Evolutionary conservation across 2,329 filamentous ascomycete genomes (phyloP), one percentile per base, ranked within the genome.

Genomic region (Cryphonectria naterciae): DNA sequence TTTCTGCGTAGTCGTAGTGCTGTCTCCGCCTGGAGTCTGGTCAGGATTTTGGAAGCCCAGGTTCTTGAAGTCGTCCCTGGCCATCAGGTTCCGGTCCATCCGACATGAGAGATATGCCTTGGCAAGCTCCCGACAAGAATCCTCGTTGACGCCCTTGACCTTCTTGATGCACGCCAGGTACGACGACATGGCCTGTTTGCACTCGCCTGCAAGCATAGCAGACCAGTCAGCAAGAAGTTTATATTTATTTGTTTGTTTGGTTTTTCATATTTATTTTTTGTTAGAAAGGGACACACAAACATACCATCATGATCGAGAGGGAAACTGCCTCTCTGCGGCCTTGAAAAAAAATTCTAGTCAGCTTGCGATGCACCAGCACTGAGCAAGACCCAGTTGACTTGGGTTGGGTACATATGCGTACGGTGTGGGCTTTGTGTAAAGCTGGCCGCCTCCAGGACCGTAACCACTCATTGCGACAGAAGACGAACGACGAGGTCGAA

Each of bases 21-120:
- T 17, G n/a, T 43, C 61, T 11, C 37, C 37, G n/a, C 25, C 43
- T 32, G 25, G 13, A 46, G 22, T 32, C 63, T 65, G 78, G 32
- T 74, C 70, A 13, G 75, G 65, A 41, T 88, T 86, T 7, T 85
- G 83, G 76, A 97, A 96, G 0, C 96, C 96, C 56, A 99, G 84
- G 78, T 99, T 99, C 81, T 93, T 94, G 81, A 98, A 96, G 72
- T 97, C 93, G 78, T 99, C 96, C 75, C 89, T 93, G 10, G 95
- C 95, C 96, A 99, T 99, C 43, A 99, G 84, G 78, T 98, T 98
- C 75, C 94, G 94, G 89, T 98, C 95, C 96, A 99, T 99, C 65
- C 96, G 90, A 81, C 96, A 99, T 65, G 89, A 85, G 68, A 99
- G 85, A 80, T 99, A 99, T 41, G 89, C 87, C 83, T 98, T 98